Conservation (phyloP, 306 rosid genomes). For the Adenanthera pavonina region DNA sequence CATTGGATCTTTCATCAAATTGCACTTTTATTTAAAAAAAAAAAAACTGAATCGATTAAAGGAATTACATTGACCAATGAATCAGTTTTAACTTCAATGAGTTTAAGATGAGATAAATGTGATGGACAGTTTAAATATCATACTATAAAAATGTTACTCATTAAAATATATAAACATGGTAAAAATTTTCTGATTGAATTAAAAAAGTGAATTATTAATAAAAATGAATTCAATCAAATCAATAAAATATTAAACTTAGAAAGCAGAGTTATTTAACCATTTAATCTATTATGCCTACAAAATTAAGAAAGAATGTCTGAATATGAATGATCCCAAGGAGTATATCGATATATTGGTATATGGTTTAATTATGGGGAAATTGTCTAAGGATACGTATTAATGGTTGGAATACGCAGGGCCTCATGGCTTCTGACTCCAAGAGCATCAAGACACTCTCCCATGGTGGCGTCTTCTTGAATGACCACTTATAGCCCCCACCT, state of each 20-base stretch:
- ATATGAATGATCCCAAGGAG: background rate
- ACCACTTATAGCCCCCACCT: conserved; percentile 55
- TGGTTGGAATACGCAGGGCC: background rate
- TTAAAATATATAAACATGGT: background rate
- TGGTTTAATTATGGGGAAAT: too few relatives aligned
- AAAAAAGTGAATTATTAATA: background rate
- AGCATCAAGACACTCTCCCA: background rate
- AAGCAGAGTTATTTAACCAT: too few relatives aligned
- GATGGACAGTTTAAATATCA: background rate
- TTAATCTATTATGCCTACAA: too few relatives aligned
- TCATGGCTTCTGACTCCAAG: background rate
- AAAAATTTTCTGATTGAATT: background rate
- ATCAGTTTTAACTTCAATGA: too few relatives aligned
- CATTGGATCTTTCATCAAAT: background rate
- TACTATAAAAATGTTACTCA: background rate
- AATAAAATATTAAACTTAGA: too few relatives aligned
- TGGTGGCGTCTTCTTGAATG: conserved; percentile 20
- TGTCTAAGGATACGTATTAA: background rate
- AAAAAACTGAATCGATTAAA: background rate
- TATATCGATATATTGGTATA: too few relatives aligned
- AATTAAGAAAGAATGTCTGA: background rate
- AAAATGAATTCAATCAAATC: background rate
- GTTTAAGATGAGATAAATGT: background rate
- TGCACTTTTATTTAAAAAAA: background rate
- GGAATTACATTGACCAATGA: too few relatives aligned